Evolutionary conservation across 1,284 basidiomycete genomes (phyloP), one percentile per base, ranked within the genome.

Genomic region (Serendipita sp.): DNA sequence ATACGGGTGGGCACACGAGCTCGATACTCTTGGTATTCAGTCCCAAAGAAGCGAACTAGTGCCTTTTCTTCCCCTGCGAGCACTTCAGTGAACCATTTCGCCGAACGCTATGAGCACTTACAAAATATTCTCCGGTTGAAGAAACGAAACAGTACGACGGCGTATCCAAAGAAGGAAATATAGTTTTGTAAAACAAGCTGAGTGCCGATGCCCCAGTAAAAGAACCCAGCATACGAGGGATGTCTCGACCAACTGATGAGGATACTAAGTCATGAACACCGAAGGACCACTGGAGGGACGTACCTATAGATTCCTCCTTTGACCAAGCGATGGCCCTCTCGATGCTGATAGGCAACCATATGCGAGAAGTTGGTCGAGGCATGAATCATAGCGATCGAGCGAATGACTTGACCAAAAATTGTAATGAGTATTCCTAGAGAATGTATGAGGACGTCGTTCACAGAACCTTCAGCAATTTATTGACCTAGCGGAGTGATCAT

Each of bases 221-320:
- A 96, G 78, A 99, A 99, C 2, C 95, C 96, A 0, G 91, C 83
- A 69, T 99, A 99, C 0, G 93, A 96, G 6, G 96, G 96, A 72
- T 99, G 96, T 3, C 96, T 84, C 64, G 86, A 88, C 81, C 84
- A 91, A 29, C 91, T 93, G 67, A 6, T 60, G 13, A 55, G 60
- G 29, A 61, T 34, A 43, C 64, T 55, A 35, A 65, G 50, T 17
- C 35, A 4, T 42, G 38, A 64, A 15, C 13, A 10, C 15, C 13
- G 34, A 26, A 35, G 32, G 17, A 29, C 4, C 8, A 35, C 17
- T 15, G 3, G 42, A 26, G 6, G 45, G 17, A 77, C 84, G 71
- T 69, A 92, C 91, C 79, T 76, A 68, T 96, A 96, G 62, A 97
- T 79, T 15, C 93, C 93, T 65, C 83, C 78, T 1, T 88, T 93